Percentiles rank a stretch among this genome's conserved stretches.
Evolutionary conservation across 345 rosid genomes (phyloP).

Genomic region (Durio zibethinus): DNA sequence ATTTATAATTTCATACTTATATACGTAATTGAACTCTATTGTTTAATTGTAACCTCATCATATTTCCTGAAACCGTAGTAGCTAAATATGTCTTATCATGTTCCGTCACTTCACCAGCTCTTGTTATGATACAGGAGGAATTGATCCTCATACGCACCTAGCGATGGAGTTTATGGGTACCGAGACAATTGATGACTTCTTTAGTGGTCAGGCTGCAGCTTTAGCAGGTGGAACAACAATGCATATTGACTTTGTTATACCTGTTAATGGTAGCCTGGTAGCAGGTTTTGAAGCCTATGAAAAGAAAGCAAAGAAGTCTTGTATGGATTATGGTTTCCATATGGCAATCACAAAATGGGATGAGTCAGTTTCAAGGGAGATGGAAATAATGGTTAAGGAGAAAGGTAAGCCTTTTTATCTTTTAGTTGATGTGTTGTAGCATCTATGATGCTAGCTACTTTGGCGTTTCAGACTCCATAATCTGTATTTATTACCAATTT

Average conservation of each 20-base stretch:
- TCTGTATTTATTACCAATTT: not conserved
- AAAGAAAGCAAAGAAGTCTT: conserved; percentile 62
- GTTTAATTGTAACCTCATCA: not conserved
- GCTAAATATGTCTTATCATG: not conserved
- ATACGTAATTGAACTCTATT: not conserved
- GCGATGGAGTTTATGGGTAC: conserved; percentile 77
- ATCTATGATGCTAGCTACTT: not conserved
- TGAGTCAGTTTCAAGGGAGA: conserved; percentile 69
- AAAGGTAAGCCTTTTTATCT: conserved; percentile 49
- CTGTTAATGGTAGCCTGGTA: conserved; percentile 67
- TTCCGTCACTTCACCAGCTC: not conserved
- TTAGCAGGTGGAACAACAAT: conserved; percentile 98
- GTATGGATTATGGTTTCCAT: conserved; percentile 99
- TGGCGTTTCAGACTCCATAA: not conserved
- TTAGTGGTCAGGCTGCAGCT: conserved; percentile 97
- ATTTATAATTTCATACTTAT: not conserved
- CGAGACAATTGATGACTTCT: conserved; percentile 78
- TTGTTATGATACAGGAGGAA: conserved; percentile 35
- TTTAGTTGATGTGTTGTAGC: not conserved
- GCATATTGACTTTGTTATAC: conserved; percentile 91
- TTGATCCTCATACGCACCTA: conserved; percentile 97
- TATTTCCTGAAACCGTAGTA: not conserved
- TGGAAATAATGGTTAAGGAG: conserved; percentile 86
- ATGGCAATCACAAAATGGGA: conserved; percentile 95
- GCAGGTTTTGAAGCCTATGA: conserved; percentile 75